A percentile compares a stretch with the other conserved stretches of the same genome.
phyloP scores from a whole-genome alignment of 805 yeast species.

The Candida ortonii region DNA sequence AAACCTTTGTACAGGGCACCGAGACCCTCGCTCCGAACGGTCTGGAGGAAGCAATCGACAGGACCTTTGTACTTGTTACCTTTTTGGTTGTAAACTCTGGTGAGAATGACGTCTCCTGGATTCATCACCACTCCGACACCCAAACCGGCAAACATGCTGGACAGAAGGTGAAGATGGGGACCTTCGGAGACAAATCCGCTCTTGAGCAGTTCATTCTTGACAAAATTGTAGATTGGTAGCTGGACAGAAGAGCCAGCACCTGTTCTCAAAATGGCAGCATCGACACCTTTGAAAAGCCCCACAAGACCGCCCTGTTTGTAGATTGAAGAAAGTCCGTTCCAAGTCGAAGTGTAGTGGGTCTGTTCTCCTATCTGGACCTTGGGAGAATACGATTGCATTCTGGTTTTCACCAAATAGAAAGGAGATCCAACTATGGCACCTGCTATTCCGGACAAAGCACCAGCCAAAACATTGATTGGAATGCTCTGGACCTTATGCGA shows the following conservation, averaged over 20 bases:
- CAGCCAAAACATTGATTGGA: conserved; percentile 70
- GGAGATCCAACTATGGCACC: conserved; percentile 94
- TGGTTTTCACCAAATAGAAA: conserved; percentile 84
- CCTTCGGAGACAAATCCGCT: conserved; percentile 58
- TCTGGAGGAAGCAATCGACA: conserved; percentile 82
- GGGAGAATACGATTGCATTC: conserved; percentile 90
- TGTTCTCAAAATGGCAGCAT: conserved; percentile 91
- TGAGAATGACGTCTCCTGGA: conserved; percentile 94
- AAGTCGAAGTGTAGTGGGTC: conserved; percentile 72
- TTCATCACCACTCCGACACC: conserved; percentile 96
- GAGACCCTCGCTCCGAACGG: conserved; percentile 79
- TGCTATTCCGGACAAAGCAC: conserved; percentile 79
- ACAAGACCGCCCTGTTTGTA: conserved; percentile 64
- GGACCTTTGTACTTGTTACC: conserved; percentile 86
- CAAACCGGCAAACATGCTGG: conserved; percentile 78
- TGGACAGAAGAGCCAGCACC: conserved; percentile 96
- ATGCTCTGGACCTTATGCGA: conserved; percentile 47
- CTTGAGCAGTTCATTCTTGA: conserved; percentile 60
- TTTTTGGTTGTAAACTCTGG: conserved; percentile 92
- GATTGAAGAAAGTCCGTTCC: conserved; percentile 66
- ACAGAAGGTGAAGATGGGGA: conserved; percentile 63
- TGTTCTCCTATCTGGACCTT: conserved; percentile 80
- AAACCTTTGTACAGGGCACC: conserved; percentile 92
- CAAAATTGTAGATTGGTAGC: conserved; percentile 81
- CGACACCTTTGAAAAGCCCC: conserved; percentile 88